Base-by-base conservation (phyloP, 352 stramenopile genomes). In the Phytophthora colocasiae region DNA sequence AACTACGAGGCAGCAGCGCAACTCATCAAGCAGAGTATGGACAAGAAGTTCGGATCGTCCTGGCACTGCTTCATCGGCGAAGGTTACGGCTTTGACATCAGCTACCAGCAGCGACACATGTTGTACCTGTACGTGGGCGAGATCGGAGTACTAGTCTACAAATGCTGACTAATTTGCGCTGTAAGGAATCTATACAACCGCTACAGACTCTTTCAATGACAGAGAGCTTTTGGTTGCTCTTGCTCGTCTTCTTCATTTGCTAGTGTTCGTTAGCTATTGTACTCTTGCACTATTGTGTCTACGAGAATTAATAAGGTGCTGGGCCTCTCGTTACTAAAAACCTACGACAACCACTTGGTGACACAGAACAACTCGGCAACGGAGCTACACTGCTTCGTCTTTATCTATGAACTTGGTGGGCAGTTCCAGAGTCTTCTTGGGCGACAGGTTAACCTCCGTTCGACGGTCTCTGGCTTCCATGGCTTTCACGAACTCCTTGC, bases 21-120 rank as follows among this genome's bases (percentile, higher is more conserved):
- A 66, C 77, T 97, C 12, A 98, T 98, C 62, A 98, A 99, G 74
- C 91, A 98, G 69, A 98, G 90, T 29, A 93, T 98, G 76, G 96
- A 99, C 81, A 99, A 99, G 80, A 98, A 98, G 73, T 99, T 98
- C 71, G 97, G 95, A 5, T 81, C 90, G 12, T 97, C 93, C 4
- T 99, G 96, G 96, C 95, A 99, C 73, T 98, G 92, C 71, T 96
- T 96, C 58, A 97, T 99, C 19, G 96, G 95, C 31, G 97, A 99
- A 75, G 96, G 96, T 11, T 99, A 98, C 71, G 96, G 92, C 48
- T 98, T 99, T 70, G 93, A 99, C 66, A 92, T 99, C 56, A 98
- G 89, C 65, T 98, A 98, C 77, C 92, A 99, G 81, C 88, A 97
- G 62, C 90, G 93, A 60, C 95, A 98, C 81, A 96, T 99, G 83